Conservation (phyloP, 108 stramenopile species). For the Cyclotella baltica region DNA sequence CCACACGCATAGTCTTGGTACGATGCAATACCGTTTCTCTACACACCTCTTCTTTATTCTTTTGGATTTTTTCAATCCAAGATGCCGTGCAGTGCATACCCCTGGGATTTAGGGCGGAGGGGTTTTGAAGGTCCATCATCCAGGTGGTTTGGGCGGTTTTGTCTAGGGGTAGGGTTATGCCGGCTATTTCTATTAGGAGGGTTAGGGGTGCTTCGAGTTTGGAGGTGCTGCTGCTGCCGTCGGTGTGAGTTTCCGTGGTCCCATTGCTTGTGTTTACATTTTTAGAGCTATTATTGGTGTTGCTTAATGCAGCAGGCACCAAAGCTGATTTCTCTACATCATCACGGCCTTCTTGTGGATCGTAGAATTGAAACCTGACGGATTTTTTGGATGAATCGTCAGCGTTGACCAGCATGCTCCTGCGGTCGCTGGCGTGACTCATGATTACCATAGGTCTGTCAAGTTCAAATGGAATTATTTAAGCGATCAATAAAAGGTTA, state of each 20-base stretch:
- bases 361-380: conserved; percentile 8
- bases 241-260: not conserved
- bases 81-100: conserved; percentile 48
- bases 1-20: conserved; percentile 33
- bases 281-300: not conserved
- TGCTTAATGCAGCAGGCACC: not conserved
- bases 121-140: conserved; percentile 3
- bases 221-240: not conserved
- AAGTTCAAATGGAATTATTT: no score
- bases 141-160: not conserved
- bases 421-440: no score
- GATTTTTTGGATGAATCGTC: conserved; percentile 1
- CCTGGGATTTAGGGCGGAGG: conserved; percentile 1
- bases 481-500: no score
- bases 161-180: conserved; percentile 25
- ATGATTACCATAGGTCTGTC: no score
- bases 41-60: not conserved
- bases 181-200: conserved; percentile 44
- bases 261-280: not conserved
- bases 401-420: not conserved
- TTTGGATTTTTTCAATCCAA: conserved; percentile 33
- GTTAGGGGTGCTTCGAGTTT: not conserved
- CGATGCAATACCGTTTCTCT: conserved; percentile 32
- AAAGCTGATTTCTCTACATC: not conserved
- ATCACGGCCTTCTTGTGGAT: not conserved